Conservation (phyloP, 2,329 filamentous ascomycete genomes). For the Clarireedia paspali region DNA sequence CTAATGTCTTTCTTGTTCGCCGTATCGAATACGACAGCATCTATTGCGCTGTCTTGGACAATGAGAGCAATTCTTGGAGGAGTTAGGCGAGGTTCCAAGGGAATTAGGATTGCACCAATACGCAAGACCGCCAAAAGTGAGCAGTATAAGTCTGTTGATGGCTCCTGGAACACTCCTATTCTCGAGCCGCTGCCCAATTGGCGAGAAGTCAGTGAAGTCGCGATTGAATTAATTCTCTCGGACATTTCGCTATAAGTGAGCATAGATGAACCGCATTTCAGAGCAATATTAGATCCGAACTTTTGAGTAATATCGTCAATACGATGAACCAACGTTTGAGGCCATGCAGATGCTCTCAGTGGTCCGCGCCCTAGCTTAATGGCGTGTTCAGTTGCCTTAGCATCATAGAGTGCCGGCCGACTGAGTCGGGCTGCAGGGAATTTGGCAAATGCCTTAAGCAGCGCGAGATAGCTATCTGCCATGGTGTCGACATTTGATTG, state of each 20-base stretch:
- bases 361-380: not conserved
- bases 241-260: not conserved
- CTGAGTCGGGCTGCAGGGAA: not conserved
- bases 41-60: too few relatives aligned
- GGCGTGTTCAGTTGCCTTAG: not conserved
- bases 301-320: not conserved
- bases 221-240: not conserved
- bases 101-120: conserved; percentile 29
- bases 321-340: not conserved
- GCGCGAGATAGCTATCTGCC: not conserved
- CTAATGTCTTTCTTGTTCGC: too few relatives aligned
- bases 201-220: not conserved
- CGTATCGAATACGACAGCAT: too few relatives aligned
- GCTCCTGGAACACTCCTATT: conserved; percentile 12
- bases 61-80: too few relatives aligned
- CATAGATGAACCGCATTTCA: not conserved
- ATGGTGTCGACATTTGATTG: not conserved
- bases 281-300: not conserved
- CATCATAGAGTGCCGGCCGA: not conserved
- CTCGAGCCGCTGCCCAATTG: not conserved
- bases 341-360: not conserved
- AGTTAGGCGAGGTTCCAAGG: conserved; percentile 22
- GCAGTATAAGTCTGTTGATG: conserved; percentile 22
- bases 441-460: not conserved
- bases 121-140: conserved; percentile 30